These are phyloP conservation scores for Trypanosomatidae sp. DNA, from an alignment of 208 protist species.

Conservation along the genomic window DNA sequence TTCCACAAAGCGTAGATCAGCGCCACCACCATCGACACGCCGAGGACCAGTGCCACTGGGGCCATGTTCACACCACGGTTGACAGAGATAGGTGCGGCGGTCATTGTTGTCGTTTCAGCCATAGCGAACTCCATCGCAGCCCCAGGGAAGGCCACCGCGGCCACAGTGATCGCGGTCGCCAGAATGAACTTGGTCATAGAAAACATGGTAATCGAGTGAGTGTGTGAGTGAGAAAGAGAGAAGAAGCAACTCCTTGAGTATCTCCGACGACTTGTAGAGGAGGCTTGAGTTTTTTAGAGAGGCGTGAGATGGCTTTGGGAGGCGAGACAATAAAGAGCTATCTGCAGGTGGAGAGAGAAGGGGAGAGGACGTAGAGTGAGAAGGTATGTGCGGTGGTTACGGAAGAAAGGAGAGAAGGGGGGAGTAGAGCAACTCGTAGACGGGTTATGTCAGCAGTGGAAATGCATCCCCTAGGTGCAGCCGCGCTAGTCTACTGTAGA, in stretches of 20 bases:
- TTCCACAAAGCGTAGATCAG: slow-evolving; percentile 21
- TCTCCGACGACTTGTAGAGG: not conserved
- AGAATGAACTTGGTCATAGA: slow-evolving; percentile 6
- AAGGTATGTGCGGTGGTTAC: not conserved
- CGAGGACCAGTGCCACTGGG: slow-evolving; percentile 36
- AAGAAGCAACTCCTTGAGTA: not conserved
- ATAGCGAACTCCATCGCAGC: not conserved
- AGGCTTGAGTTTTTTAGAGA: not conserved
- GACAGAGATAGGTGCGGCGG: slow-evolving; percentile 6
- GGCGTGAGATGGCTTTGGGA: not conserved
- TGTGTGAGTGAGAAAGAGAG: not conserved
- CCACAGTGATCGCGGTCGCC: not conserved
- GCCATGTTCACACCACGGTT: slow-evolving; percentile 28
- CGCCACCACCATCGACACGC: slow-evolving; percentile 19
- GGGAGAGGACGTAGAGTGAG: not conserved
- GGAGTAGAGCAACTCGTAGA: not conserved
- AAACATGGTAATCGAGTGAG: slow-evolving; percentile 1
- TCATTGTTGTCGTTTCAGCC: slow-evolving; percentile 6
- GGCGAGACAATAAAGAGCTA: not conserved
- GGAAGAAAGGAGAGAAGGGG: not conserved
- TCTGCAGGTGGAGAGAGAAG: not conserved
- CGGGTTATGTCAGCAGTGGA: not conserved
- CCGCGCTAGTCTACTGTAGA: not conserved
- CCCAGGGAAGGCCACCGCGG: not conserved
- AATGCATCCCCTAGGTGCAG: not conserved